Percentiles rank a stretch among this genome's conserved stretches.
These are phyloP conservation scores for Corylus americana DNA, from an alignment of 306 rosid genomes.

Conservation along the genomic window DNA sequence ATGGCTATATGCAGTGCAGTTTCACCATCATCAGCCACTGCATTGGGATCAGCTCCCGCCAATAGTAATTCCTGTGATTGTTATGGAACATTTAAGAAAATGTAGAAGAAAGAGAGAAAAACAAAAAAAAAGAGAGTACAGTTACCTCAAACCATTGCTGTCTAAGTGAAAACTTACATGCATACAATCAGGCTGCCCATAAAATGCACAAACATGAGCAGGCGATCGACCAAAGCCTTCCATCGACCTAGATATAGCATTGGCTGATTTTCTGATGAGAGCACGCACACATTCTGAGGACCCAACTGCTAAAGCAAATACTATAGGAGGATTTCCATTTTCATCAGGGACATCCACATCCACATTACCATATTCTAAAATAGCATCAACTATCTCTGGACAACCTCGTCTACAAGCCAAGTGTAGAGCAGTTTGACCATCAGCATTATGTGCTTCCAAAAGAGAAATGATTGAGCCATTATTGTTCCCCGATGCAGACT, in stretches of 20 bases:
- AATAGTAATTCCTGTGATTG: constrained; percentile 73
- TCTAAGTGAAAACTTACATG: constrained; percentile 59
- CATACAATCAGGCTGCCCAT: constrained; percentile 99
- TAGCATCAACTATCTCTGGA: constrained; percentile 81
- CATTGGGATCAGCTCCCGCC: constrained; percentile 97
- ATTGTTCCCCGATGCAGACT: constrained; percentile 66
- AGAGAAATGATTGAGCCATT: constrained; percentile 55
- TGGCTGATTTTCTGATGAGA: constrained; percentile 78
- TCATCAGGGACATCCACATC: constrained; percentile 91
- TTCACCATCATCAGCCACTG: constrained; percentile 94
- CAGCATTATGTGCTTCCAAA: constrained; percentile 82
- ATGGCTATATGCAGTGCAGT: constrained; percentile 90
- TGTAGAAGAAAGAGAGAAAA: constrained; percentile 6
- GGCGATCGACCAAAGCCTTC: constrained; percentile 92
- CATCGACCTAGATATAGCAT: constrained; percentile 76
- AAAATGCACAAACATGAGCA: constrained; percentile 95
- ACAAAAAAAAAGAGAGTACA: constrained; percentile 12
- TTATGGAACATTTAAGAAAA: constrained; percentile 21
- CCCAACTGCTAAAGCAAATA: constrained; percentile 97
- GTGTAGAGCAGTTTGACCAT: constrained; percentile 97
- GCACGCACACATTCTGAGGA: constrained; percentile 84
- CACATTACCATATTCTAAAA: constrained; percentile 74
- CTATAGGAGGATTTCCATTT: constrained; percentile 96
- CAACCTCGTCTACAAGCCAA: constrained; percentile 95
- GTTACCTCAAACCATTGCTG: constrained; percentile 12